Conservation (phyloP, 176 grass and related monocot genomes). For the Eleusine coracana region DNA sequence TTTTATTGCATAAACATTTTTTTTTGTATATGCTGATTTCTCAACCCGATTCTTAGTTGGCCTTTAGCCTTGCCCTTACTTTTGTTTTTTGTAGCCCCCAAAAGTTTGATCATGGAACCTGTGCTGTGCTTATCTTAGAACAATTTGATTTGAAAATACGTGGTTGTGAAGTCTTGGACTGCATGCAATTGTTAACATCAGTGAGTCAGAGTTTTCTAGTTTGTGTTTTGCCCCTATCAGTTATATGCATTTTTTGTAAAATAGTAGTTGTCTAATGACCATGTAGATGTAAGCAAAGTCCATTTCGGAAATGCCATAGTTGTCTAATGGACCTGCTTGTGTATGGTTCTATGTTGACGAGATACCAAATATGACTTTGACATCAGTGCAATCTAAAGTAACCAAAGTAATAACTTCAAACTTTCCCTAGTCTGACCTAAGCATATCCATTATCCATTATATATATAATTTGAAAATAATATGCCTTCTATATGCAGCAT, state of each 20-base stretch:
- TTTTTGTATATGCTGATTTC: background rate
- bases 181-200: background rate
- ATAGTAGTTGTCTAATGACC: background rate
- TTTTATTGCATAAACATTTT: background rate
- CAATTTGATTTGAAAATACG: background rate
- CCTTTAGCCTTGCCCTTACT: background rate
- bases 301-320: background rate
- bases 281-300: constrained; percentile 26
- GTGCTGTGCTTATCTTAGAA: background rate
- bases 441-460: background rate
- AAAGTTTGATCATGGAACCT: background rate
- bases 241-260: background rate
- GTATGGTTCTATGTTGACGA: constrained; percentile 20
- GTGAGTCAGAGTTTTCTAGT: background rate
- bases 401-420: constrained; percentile 12
- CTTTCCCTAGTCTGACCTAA: background rate
- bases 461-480: no score
- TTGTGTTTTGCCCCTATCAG: background rate
- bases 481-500: no score
- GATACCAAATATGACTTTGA: background rate
- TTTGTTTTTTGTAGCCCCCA: background rate
- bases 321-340: background rate
- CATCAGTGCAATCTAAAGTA: constrained; percentile 1
- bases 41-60: background rate
- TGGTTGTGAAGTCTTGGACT: background rate